A percentile compares a stretch with the other conserved stretches of the same genome.
Conservation (phyloP, 2,329 filamentous ascomycete species). For the Penicillium digitatum region DNA sequence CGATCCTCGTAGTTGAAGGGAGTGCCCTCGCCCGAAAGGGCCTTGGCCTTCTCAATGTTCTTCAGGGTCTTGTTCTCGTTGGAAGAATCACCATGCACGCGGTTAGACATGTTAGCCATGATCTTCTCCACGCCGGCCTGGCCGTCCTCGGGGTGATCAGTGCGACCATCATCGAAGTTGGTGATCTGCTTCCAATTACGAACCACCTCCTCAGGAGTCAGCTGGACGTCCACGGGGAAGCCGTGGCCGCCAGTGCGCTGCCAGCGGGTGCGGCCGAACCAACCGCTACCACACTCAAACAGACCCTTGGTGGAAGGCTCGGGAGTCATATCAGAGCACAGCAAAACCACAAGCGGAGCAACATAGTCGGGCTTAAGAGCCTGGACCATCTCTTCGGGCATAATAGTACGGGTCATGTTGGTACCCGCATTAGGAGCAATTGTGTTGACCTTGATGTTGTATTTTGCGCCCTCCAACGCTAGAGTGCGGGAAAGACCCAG, state of each 20-base stretch:
- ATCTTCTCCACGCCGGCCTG: slow-evolving; percentile 74
- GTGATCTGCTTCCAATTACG: slow-evolving; percentile 73
- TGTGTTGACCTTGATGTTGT: slow-evolving; percentile 98
- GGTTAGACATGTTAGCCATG: slow-evolving; percentile 82
- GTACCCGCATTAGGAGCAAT: slow-evolving; percentile 97
- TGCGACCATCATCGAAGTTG: slow-evolving; percentile 81
- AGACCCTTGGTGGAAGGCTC: slow-evolving; percentile 77
- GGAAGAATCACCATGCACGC: slow-evolving; percentile 47
- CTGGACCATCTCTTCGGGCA: slow-evolving; percentile 96
- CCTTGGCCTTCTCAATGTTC: slow-evolving; percentile 72
- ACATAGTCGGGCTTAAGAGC: slow-evolving; percentile 99
- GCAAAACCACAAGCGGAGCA: slow-evolving; percentile 82
- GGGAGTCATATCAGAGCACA: slow-evolving; percentile 82
- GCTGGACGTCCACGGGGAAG: slow-evolving; percentile 79
- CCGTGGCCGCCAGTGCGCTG: slow-evolving; percentile 84
- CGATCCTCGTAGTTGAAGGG: slow-evolving; percentile 79
- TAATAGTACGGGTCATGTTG: slow-evolving; percentile 85
- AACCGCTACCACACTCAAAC: slow-evolving; percentile 93
- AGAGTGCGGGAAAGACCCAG: slow-evolving; percentile 92
- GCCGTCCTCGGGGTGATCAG: slow-evolving; percentile 78
- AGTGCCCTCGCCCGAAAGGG: slow-evolving; percentile 66
- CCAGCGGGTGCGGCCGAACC: slow-evolving; percentile 90
- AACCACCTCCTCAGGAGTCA: slow-evolving; percentile 80
- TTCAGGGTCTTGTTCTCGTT: slow-evolving; percentile 63
- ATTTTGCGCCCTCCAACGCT: slow-evolving; percentile 87